Base-by-base conservation (phyloP, 768 basidiomycete genomes). In the Boletales sp. region DNA sequence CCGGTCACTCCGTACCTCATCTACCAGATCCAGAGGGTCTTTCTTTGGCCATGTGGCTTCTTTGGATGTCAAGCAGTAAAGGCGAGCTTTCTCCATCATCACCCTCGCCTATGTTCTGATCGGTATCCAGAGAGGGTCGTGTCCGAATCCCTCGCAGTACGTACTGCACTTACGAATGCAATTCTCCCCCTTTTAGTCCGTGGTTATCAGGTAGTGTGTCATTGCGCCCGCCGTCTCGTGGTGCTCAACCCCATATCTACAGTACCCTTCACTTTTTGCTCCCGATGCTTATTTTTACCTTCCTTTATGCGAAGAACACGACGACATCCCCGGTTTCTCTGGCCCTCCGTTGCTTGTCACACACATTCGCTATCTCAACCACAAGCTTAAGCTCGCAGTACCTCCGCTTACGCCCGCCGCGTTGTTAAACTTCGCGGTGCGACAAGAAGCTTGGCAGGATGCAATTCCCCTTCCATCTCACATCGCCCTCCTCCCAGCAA, bases 41-140 rank as follows among this genome's bases (percentile, higher is more conserved):
- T 31, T 70, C 77, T 12, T 59, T 80, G 17, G 62, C 69, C 9
- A 35, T 74, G 5, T 79, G 76, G 76, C 54, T 80, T 15, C 58
- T 76, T 29, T 79, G 78, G 79, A 69, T 77, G 73, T 69, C 70
- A 9, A 67, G 56, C 41, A 70, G 58, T 45, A 65, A 62, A 65
- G 72, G 78, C 68, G 51, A 56, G 71, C 47, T 34, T 43, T 47
- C 42, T 47, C 27, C 46, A 11, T 31, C 10, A 39, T 40, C 50
- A 30, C 14, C 17, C 24, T 36, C 34, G 50, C 41, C 8, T 45
- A 30, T 38, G 34, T 52, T 53, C 50, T 57, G 38, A 69, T 45
- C 32, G 18, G 35, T 17, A 14, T 51, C n/a, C 48, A 77, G 77
- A 65, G 46, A 58, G 58, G 29, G 62, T 74, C 40, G 50, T 47